Evolutionary conservation across 495 filamentous ascomycete genomes (phyloP), one percentile per base, ranked within the genome.

Genomic region (Chaetomidium leptoderma): DNA sequence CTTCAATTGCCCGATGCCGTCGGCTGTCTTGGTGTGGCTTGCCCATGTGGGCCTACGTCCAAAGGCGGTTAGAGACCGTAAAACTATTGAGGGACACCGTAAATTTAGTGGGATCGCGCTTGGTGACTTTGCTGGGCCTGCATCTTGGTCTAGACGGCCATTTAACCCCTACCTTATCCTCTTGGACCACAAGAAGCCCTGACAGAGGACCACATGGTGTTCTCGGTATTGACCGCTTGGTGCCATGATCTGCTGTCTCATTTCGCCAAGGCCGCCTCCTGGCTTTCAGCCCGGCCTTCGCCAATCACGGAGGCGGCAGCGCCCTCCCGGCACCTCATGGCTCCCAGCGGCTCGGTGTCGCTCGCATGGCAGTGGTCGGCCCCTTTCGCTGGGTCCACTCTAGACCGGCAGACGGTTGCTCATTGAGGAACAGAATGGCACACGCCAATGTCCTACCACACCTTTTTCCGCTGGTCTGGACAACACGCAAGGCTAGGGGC

Each of bases 361-460:
- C 29, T 54, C 27, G 32, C 46, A 49, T 26, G 26, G 36, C 53
- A 60, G 58, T 63, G 53, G 63, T 43, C 26, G 51, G 55, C 44
- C 36, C 49, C 57, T 46, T 60, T 53, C 26, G 59, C 46, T 42
- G 21, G 30, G 27, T 37, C 39, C 53, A 44, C 44, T n/a, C n/a
- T 32, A 42, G 57, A 21, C 30, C n/a, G 30, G 19, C 37, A 39
- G 24, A 8, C 39, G n/a, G 7, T 27, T 35, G 40, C 39, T 24
- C 19, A 19, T 33, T 7, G 13, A 26, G 39, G 19, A 24, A 6
- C 1, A 23, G 23, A 27, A 43, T 16, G 32, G 50, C 26, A 37
- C 52, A 45, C 14, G 6, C 17, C 30, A 10, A 23, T 21, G 29
- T 44, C 19, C 39, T 17, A 26, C 52, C 39, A 43, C 52, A 33